Percentiles rank a stretch among this genome's conserved stretches.
Evolutionary conservation across 371 early-diverging fungal genomes (phyloP).

Genomic region (Coelomomyces lativittatus): DNA sequence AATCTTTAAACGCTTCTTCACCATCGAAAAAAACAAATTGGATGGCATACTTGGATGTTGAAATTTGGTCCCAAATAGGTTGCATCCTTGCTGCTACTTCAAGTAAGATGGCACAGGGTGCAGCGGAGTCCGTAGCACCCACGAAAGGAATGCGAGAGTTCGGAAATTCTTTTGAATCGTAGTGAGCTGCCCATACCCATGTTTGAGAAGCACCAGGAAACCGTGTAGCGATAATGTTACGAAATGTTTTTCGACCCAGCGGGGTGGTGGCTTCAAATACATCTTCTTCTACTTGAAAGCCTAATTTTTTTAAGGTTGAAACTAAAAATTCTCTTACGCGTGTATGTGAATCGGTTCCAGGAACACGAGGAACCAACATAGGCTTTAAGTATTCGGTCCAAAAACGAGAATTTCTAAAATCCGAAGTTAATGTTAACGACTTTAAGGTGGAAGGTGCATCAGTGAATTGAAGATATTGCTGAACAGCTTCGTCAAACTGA

Average conservation of each 20-base stretch:
- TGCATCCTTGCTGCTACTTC: constrained; percentile 39
- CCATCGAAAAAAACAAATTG: constrained; percentile 92
- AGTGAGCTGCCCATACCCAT: background rate
- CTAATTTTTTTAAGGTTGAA: background rate
- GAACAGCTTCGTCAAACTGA: no score
- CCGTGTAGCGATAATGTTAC: background rate
- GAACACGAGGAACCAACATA: background rate
- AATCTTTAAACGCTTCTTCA: constrained; percentile 73
- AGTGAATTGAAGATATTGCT: no score
- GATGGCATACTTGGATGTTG: constrained; percentile 31
- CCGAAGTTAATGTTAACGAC: no score
- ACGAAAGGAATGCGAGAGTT: constrained; percentile 38
- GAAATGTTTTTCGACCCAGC: background rate
- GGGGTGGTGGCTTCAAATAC: background rate
- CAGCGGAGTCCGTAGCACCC: constrained; percentile 69
- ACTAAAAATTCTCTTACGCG: background rate
- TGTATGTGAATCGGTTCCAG: background rate
- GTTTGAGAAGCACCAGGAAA: background rate
- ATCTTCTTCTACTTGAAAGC: background rate
- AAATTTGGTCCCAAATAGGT: background rate
- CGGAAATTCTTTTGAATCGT: background rate
- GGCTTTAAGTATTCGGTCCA: background rate
- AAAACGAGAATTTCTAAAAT: background rate
- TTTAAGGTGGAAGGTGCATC: no score
- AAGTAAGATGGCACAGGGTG: constrained; percentile 70